Conservation (phyloP, 2,329 filamentous ascomycete genomes). For the Coleophoma cylindrospora region DNA sequence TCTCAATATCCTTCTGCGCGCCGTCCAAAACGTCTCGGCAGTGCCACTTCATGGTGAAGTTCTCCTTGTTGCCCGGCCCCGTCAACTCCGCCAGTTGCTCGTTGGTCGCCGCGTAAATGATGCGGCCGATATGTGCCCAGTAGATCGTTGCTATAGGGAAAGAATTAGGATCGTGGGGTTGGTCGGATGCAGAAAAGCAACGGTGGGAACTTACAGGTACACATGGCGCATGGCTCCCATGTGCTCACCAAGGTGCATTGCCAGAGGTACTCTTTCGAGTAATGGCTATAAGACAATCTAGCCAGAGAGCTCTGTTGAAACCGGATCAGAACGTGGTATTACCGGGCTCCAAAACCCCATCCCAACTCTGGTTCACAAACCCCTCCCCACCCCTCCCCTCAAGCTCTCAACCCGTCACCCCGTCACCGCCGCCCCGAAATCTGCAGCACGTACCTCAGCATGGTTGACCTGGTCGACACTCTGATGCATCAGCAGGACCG, state of each 20-base stretch:
- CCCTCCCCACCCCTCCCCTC: no score
- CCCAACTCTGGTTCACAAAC: no score
- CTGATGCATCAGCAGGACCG: slow-evolving; percentile 41
- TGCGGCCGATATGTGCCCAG: slow-evolving; percentile 47
- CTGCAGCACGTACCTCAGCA: slow-evolving; percentile 32
- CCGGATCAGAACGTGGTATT: no score
- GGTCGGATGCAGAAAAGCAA: slow-evolving; percentile 8
- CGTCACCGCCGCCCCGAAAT: no score
- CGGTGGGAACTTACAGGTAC: slow-evolving; percentile 25
- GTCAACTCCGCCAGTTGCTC: slow-evolving; percentile 38
- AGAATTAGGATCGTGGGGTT: not conserved
- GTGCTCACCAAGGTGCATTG: slow-evolving; percentile 44
- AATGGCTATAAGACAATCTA: slow-evolving; percentile 42
- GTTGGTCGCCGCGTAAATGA: slow-evolving; percentile 46
- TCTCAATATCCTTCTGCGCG: slow-evolving; percentile 43
- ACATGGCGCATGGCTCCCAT: slow-evolving; percentile 53
- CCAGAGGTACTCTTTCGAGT: slow-evolving; percentile 41
- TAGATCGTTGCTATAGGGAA: slow-evolving; percentile 32
- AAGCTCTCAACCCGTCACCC: slow-evolving; percentile 5
- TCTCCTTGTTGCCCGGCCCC: slow-evolving; percentile 42
- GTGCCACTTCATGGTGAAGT: slow-evolving; percentile 45
- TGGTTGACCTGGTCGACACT: slow-evolving; percentile 48
- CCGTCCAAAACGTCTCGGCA: slow-evolving; percentile 40
- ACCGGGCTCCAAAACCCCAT: no score
- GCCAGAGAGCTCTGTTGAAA: slow-evolving; percentile 32